These are phyloP conservation scores for Pyrenophora tritici-repentis DNA, from an alignment of 2,329 filamentous ascomycete genomes.

Conservation along the genomic window DNA sequence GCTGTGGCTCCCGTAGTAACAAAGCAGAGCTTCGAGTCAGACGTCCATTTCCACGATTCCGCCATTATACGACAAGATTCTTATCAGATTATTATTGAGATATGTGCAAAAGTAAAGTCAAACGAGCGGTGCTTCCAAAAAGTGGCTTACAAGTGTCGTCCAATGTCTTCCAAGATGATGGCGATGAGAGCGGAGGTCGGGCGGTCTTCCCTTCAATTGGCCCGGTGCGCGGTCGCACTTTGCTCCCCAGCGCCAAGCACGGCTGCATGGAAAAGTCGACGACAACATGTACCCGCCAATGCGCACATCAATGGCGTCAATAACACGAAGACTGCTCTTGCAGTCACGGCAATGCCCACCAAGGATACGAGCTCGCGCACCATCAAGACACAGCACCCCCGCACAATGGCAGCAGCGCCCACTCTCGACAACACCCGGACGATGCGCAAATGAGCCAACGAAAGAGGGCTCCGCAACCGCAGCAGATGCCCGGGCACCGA, in stretches of 20 bases:
- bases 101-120: neutral
- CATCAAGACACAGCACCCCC: slow-evolving; percentile 16
- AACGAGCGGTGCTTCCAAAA: neutral
- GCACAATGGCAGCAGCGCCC: slow-evolving; percentile 44
- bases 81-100: too few species aligned
- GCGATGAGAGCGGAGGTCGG: slow-evolving; percentile 29
- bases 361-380: slow-evolving; percentile 25
- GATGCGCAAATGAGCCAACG: slow-evolving; percentile 21
- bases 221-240: slow-evolving; percentile 26
- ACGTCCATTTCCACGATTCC: slow-evolving; percentile 26
- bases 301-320: slow-evolving; percentile 42
- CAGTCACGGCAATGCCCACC: slow-evolving; percentile 36
- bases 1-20: slow-evolving; percentile 94
- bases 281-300: slow-evolving; percentile 16
- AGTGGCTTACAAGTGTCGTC: neutral
- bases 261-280: slow-evolving; percentile 40
- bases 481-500: slow-evolving; percentile 10
- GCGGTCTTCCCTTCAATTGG: slow-evolving; percentile 23
- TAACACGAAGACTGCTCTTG: slow-evolving; percentile 41
- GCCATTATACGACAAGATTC: slow-evolving; percentile 14
- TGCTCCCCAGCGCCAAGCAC: slow-evolving; percentile 33
- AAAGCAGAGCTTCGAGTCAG: slow-evolving; percentile 64
- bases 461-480: slow-evolving; percentile 20
- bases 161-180: neutral
- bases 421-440: slow-evolving; percentile 35